Evolutionary conservation across 495 filamentous ascomycete genomes (phyloP), one percentile per base, ranked within the genome.

Genomic region (Talaromyces stipitatus): DNA sequence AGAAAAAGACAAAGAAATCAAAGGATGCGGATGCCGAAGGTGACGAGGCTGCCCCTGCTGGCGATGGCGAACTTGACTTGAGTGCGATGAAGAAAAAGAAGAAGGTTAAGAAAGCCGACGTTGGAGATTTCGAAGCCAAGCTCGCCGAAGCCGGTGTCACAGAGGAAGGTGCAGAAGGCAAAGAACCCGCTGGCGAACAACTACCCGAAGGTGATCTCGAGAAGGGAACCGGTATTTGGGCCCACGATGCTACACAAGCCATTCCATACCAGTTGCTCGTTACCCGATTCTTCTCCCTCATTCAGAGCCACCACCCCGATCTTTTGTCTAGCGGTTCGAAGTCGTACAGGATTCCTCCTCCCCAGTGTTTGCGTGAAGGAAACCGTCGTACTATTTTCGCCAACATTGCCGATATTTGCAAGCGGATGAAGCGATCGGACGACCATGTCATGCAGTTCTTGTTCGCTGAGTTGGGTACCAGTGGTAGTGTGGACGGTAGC

Each of bases 311-410:
- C 77, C 92, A 98, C 78, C 94, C 94, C 63, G 94, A 97, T 65
- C 84, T 97, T 56, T 83, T 91, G 14, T 87, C 88, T 18, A 85
- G 83, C 71, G 94, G 92, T 51, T 82, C 86, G 59, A 90, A 89
- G 76, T 92, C 88, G 66, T 98, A 98, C 81, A 97, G 97, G 82
- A 98, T 98, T 64, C 95, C 94, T 16, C 94, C 94, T 11, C 94
- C 94, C n/a, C 95, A 98, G 78, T 96, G 92, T 75, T 80, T 97
- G 47, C 91, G 95, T 76, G 95, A 98, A 90, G 94, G 94, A 70
- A 97, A 97, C 83, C 96, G 96, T 83, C 96, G 96, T 87, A 97
- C 94, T 53, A 95, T 97, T 65, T 98, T 97, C 69, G 94, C 94
- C 73, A 98, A 98, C 77, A 91, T 98, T 64, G 80, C 87, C 57